Evolutionary conservation across 257 asterid genomes (phyloP), one percentile per base, ranked within the genome.

Genomic region (Misopates orontium): DNA sequence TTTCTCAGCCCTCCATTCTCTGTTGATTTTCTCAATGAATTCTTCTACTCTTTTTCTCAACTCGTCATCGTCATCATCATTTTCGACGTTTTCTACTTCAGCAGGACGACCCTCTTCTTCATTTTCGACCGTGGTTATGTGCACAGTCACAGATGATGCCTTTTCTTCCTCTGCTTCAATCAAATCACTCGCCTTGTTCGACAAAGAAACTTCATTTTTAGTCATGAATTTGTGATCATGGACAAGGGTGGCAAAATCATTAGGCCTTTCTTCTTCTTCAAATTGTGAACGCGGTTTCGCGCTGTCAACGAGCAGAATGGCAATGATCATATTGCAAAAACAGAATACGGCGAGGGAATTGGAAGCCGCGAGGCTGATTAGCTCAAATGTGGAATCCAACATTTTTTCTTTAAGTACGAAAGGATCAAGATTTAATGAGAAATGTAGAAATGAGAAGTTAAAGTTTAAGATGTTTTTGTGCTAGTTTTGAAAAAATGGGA

Each of bases 291-390:
- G 56, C 50, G 81, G 66, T 20, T 71, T 80, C 32, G 78, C 75
- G 71, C 77, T 68, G 16, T 76, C 79, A 22, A 84, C 61, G 13
- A 88, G 75, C 22, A 90, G 67, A 63, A 86, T 24, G 20, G 72
- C 84, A 9, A 84, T 83, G 72, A 91, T 78, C 40, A 88, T 67
- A 74, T 88, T 86, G 77, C 84, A 86, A 36, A 83, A 77, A 58
- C 89, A 86, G 64, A 88, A 88, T 50, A 75, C 76, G 36, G 79
- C 67, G 9, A 70, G 83, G 70, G 96, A 80, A 63, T 80, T 80
- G 18, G 89, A 83, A 70, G 89, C 73, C 25, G 85, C 89, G 10
- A 81, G 23, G 66, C 58, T 56, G 79, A 91, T 77, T 67, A 83
- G 45, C 55, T 84, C 89, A 36, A 78, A 28, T 20, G 89, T 78